phyloP scores from a whole-genome alignment of 768 basidiomycete genomes.

The Lentinula sp. region DNA sequence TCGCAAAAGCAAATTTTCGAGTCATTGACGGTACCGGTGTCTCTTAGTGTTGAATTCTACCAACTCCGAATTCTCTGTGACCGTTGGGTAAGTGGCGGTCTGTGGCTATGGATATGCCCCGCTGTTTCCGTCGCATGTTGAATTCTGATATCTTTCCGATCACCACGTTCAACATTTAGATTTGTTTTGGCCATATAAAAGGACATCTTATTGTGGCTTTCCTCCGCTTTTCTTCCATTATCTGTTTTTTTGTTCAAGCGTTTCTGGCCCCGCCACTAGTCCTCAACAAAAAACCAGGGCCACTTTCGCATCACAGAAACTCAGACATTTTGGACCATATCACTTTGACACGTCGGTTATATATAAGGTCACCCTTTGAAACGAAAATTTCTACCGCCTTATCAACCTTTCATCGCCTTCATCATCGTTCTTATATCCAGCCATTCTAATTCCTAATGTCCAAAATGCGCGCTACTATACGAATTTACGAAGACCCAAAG shows the following conservation, averaged over 20 bases:
- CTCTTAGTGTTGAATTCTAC: not conserved
- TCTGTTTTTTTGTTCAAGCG: not conserved
- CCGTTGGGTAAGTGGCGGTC: not conserved
- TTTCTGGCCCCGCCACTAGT: not conserved
- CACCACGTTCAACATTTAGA: not conserved
- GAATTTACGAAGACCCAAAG: conserved; percentile 4
- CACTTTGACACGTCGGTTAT: not conserved
- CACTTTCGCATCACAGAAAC: not conserved
- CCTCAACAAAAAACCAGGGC: not conserved
- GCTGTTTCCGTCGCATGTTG: not conserved
- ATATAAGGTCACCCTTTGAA: not conserved
- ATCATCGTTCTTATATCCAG: too few relatives aligned
- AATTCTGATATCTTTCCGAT: not conserved
- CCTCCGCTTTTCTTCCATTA: not conserved
- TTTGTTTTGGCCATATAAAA: not conserved
- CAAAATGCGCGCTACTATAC: conserved; percentile 1
- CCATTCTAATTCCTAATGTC: not conserved
- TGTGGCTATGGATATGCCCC: not conserved
- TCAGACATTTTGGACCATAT: not conserved
- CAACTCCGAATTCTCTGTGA: not conserved
- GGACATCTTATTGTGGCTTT: not conserved
- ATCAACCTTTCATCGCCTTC: not conserved
- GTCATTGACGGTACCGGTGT: not conserved
- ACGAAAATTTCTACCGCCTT: not conserved
- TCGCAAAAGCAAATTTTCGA: not conserved